phyloP scores from a whole-genome alignment of 352 stramenopile genomes.

The Phytophthora citrophthora region DNA sequence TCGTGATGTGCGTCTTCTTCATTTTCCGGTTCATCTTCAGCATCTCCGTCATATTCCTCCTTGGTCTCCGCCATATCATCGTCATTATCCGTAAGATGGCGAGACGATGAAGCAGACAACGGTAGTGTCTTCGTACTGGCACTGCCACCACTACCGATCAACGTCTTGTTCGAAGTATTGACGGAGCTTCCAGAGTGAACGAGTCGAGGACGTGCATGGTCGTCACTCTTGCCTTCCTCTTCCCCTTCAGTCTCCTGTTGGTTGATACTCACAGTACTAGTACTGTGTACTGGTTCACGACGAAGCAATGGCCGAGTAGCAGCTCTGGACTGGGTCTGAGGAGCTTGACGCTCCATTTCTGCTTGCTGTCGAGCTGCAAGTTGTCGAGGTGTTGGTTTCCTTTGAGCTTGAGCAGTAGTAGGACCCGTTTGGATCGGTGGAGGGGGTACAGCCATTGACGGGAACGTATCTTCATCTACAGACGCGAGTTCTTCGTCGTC shows the following conservation, averaged over 20 bases:
- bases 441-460: slow-evolving; percentile 14
- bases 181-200: slow-evolving; percentile 37
- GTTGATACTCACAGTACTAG: slow-evolving; percentile 31
- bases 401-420: slow-evolving; percentile 1
- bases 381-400: slow-evolving; percentile 23
- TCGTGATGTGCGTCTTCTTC: slow-evolving; percentile 33
- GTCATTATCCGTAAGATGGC: slow-evolving; percentile 48
- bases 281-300: slow-evolving; percentile 36
- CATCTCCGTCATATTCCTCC: slow-evolving; percentile 43
- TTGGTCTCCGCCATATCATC: slow-evolving; percentile 38
- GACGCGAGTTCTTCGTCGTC: slow-evolving; percentile 38
- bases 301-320: slow-evolving; percentile 27
- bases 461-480: slow-evolving; percentile 39
- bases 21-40: slow-evolving; percentile 52
- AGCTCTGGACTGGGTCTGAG: slow-evolving; percentile 27
- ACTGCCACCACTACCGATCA: slow-evolving; percentile 53
- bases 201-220: slow-evolving; percentile 34
- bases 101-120: slow-evolving; percentile 52
- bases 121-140: slow-evolving; percentile 63
- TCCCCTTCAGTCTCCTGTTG: slow-evolving; percentile 26
- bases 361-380: slow-evolving; percentile 26
- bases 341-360: slow-evolving; percentile 9
- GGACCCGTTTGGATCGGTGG: slow-evolving; percentile 9
- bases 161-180: slow-evolving; percentile 58
- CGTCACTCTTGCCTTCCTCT: slow-evolving; percentile 33